Evolutionary conservation across 2,329 filamentous ascomycete genomes (phyloP).

Genomic region (Mycosphaerella sp.): DNA sequence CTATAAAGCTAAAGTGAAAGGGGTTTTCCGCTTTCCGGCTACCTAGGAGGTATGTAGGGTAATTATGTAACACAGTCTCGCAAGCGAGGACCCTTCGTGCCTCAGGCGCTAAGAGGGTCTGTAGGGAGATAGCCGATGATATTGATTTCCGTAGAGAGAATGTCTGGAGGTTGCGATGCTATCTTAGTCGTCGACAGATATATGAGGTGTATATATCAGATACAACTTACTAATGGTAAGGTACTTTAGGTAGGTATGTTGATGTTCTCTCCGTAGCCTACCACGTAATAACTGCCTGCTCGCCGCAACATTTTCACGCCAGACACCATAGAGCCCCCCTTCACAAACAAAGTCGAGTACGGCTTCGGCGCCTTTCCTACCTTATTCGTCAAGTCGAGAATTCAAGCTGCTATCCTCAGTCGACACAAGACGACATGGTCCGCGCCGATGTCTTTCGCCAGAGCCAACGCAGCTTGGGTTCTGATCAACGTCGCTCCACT

Average conservation of each 20-base stretch:
- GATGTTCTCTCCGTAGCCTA: conserved; percentile 16
- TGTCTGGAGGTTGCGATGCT: conserved; percentile 23
- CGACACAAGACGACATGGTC: conserved; percentile 21
- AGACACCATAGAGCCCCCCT: conserved; percentile 22
- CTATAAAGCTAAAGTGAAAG: no score
- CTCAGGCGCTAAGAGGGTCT: no score
- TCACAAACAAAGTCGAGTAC: conserved; percentile 28
- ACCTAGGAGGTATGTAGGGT: no score
- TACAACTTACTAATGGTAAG: conserved; percentile 2
- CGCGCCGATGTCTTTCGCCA: conserved; percentile 26
- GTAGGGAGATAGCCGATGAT: no score
- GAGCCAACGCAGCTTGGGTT: conserved; percentile 24
- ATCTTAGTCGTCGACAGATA: background rate
- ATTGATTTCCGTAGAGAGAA: conserved; percentile 28
- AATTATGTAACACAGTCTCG: no score
- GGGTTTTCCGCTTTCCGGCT: no score
- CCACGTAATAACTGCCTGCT: conserved; percentile 27
- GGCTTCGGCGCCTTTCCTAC: conserved; percentile 25
- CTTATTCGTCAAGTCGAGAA: conserved; percentile 22
- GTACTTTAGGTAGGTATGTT: no score
- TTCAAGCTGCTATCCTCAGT: conserved; percentile 22
- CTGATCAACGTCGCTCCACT: conserved; percentile 25
- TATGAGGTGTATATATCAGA: no score
- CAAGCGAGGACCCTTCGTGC: no score
- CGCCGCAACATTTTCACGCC: conserved; percentile 26